Evolutionary conservation across 139 green algal species (phyloP).

Genomic region (Protoeuglena noctilucae): DNA sequence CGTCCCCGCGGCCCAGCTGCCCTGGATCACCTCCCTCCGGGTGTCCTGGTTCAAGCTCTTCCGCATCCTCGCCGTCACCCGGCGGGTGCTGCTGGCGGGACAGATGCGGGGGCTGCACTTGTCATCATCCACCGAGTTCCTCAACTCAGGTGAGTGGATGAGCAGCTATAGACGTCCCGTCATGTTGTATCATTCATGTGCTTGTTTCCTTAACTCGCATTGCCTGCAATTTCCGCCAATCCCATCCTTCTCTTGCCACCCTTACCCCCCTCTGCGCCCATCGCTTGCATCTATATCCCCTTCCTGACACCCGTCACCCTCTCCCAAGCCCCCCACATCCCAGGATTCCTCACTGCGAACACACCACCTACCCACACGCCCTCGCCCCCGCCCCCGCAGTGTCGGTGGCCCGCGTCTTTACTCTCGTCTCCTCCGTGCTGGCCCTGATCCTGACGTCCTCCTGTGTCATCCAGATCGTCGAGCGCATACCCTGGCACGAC

Average conservation of each 20-base stretch:
- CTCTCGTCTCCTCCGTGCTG: constrained; percentile 48
- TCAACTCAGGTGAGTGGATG: neutral
- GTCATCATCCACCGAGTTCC: neutral
- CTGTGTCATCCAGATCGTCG: constrained; percentile 13
- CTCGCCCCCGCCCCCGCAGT: neutral
- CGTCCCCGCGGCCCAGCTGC: neutral
- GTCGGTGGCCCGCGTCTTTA: constrained; percentile 4
- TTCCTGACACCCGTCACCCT: neutral
- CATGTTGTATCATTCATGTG: neutral
- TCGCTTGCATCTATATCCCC: too few relatives aligned
- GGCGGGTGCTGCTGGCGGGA: neutral
- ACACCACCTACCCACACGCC: neutral
- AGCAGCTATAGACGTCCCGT: neutral
- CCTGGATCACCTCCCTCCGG: neutral
- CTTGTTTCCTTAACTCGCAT: neutral
- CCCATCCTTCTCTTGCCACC: neutral
- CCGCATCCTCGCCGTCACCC: neutral
- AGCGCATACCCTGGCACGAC: constrained; percentile 55
- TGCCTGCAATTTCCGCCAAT: neutral
- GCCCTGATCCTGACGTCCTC: constrained; percentile 44
- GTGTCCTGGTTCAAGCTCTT: neutral
- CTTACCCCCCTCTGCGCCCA: too few relatives aligned
- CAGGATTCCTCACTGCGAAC: neutral
- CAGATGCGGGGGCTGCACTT: neutral
- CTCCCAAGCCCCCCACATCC: neutral